Evolutionary conservation across 371 early-diverging fungal genomes (phyloP), one percentile per base, ranked within the genome.

Genomic region (Nosema muscidifuracis): DNA sequence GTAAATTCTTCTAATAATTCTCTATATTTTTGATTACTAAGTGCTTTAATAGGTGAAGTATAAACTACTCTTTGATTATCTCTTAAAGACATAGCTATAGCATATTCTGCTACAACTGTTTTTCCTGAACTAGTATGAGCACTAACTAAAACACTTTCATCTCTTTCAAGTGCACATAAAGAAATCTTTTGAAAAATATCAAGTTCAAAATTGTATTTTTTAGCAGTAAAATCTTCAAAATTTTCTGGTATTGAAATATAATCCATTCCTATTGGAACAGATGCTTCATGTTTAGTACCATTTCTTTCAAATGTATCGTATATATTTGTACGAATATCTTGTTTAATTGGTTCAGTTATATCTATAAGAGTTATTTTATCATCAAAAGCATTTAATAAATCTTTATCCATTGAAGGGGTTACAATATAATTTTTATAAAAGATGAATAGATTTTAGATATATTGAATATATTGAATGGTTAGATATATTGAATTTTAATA

Each of bases 91-190:
- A 91, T 90, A 0, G 96, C 95, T 79, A 99, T 97, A 0, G 97
- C 97, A 83, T 97, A 97, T 82, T 99, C 99, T 20, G 98, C 99
- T 2, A 97, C 94, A 0, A 97, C 96, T 0, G 99, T 99, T 82
- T 99, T 99, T 70, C 99, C 99, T 16, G 97, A 96, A 24, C 91
- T 90, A 0, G 99, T 99, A 74, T 99, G 99, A 0, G 99, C 99
- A 66, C 91, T 87, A 0, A 99, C 97, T 56, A 99, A 81, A 0
- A 97, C 94, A 16, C 92, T 92, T 81, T 97, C 97, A 68, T 90
- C 89, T 51, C 94, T 86, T 75, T 97, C 90, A 53, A 99, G 92
- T 40, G 90, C 89, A 65, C 86, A 84, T 3, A 96, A 88, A 6
- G 95, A 86, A 2, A 92, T 89, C 65, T 89, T 86, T 79, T 99